Percentiles rank a stretch among this genome's conserved stretches.
Evolutionary conservation across 2,329 filamentous ascomycete species (phyloP).

Genomic region (Raffaelea arxii): DNA sequence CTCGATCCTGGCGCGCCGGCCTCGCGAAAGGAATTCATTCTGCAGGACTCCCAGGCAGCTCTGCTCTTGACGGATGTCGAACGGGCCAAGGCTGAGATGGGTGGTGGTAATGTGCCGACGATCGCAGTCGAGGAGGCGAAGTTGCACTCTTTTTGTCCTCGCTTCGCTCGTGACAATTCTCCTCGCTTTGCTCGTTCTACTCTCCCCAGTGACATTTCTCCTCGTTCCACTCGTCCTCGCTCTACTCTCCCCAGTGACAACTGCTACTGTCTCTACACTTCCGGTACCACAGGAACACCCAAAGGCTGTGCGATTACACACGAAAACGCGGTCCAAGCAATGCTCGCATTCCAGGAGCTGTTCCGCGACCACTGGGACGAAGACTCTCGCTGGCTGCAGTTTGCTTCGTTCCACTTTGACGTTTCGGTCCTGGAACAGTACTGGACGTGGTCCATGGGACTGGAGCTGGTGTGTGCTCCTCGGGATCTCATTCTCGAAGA

Average conservation of each 20-base stretch:
- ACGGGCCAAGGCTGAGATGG: slow-evolving; percentile 11
- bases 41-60: slow-evolving; percentile 59
- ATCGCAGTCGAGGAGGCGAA: slow-evolving; percentile 22
- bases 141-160: background rate
- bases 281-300: slow-evolving; percentile 75
- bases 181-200: background rate
- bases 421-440: slow-evolving; percentile 90
- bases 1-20: slow-evolving; percentile 66
- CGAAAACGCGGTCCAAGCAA: slow-evolving; percentile 78
- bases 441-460: slow-evolving; percentile 89
- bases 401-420: slow-evolving; percentile 90
- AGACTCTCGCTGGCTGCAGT: slow-evolving; percentile 76
- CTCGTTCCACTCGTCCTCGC: background rate
- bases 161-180: no score
- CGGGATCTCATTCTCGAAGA: slow-evolving; percentile 82
- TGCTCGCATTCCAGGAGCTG: slow-evolving; percentile 74
- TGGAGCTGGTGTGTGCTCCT: slow-evolving; percentile 72
- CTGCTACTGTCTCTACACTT: slow-evolving; percentile 81
- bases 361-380: slow-evolving; percentile 67
- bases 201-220: slow-evolving; percentile 30
- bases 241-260: slow-evolving; percentile 37
- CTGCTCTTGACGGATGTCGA: slow-evolving; percentile 47
- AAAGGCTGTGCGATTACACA: slow-evolving; percentile 87
- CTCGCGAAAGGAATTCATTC: slow-evolving; percentile 67
- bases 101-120: slow-evolving; percentile 22